These are phyloP conservation scores for Malus asiatica DNA, from an alignment of 306 rosid species.

Conservation along the genomic window DNA sequence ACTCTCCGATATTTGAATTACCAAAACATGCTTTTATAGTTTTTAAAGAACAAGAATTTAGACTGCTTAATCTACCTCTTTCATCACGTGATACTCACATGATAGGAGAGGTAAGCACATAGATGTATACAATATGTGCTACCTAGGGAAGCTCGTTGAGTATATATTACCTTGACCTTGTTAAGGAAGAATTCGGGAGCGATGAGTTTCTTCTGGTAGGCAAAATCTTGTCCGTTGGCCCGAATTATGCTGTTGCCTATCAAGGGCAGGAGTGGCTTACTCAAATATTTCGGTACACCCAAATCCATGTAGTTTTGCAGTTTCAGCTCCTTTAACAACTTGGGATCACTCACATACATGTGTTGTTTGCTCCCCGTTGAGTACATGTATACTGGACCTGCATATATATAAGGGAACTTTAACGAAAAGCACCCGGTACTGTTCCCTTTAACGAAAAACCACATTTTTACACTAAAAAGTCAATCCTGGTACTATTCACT, in stretches of 20 bases:
- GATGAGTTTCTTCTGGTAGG: conserved; percentile 1
- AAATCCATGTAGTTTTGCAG: not conserved
- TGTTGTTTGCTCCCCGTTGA: not conserved
- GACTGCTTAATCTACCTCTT: not conserved
- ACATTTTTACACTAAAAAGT: too few relatives aligned
- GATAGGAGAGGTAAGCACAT: not conserved
- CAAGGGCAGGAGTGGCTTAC: not conserved
- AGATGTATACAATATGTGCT: not conserved
- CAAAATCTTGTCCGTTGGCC: not conserved
- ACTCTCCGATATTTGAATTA: not conserved
- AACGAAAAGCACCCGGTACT: too few relatives aligned
- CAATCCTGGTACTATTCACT: too few relatives aligned
- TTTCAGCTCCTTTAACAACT: conserved; percentile 2
- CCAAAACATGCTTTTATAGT: not conserved
- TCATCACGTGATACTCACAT: not conserved
- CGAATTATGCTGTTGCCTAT: conserved; percentile 4
- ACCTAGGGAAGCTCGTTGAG: not conserved
- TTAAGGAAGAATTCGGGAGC: conserved; percentile 8
- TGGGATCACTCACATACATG: conserved; percentile 2
- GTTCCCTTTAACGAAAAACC: too few relatives aligned
- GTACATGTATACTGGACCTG: not conserved
- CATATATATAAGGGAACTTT: not conserved
- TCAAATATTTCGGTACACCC: conserved; percentile 6
- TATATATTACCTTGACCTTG: not conserved
- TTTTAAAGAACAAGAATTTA: not conserved